phyloP scores from a whole-genome alignment of 2,329 filamentous ascomycete genomes.

The Rhytidhysteron rufulum region DNA sequence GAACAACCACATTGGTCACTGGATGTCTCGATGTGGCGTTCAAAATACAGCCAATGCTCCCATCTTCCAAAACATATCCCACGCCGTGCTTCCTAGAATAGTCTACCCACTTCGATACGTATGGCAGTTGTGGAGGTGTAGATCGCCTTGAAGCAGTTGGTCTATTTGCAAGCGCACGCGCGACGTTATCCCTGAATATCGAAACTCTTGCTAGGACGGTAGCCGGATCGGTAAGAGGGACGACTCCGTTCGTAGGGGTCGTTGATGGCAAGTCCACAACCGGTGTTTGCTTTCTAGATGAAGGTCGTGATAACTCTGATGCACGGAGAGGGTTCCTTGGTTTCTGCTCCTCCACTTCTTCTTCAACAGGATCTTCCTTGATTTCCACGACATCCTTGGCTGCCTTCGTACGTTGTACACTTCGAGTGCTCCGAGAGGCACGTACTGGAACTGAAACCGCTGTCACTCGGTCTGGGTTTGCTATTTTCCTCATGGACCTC shows the following conservation, averaged over 20 bases:
- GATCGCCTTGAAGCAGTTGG: slow-evolving; percentile 34
- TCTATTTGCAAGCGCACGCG: slow-evolving; percentile 39
- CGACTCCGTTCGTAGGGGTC: slow-evolving; percentile 17
- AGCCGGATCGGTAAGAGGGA: slow-evolving; percentile 41
- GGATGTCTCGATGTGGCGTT: slow-evolving; percentile 49
- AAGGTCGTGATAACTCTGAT: slow-evolving; percentile 15
- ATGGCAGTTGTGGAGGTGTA: slow-evolving; percentile 53
- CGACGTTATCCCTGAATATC: slow-evolving; percentile 45
- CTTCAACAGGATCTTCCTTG: slow-evolving; percentile 18
- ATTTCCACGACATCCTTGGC: slow-evolving; percentile 21
- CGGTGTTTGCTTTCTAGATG: slow-evolving; percentile 13
- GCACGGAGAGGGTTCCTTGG: slow-evolving; percentile 16
- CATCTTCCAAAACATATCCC: slow-evolving; percentile 78
- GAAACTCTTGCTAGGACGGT: slow-evolving; percentile 44
- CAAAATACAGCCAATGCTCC: slow-evolving; percentile 67
- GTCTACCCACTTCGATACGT: slow-evolving; percentile 75
- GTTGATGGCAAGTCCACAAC: slow-evolving; percentile 19
- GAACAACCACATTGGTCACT: slow-evolving; percentile 68
- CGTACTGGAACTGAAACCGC: slow-evolving; percentile 27
- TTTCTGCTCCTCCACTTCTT: slow-evolving; percentile 22
- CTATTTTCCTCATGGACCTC: slow-evolving; percentile 31
- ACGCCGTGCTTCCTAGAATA: slow-evolving; percentile 85
- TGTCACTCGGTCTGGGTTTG: slow-evolving; percentile 29
- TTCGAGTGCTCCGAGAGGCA: slow-evolving; percentile 23
- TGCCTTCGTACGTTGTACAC: slow-evolving; percentile 21